Percentiles rank a stretch among this genome's conserved stretches.
phyloP scores from a whole-genome alignment of 495 filamentous ascomycete species.

The Trichoderma virens region DNA sequence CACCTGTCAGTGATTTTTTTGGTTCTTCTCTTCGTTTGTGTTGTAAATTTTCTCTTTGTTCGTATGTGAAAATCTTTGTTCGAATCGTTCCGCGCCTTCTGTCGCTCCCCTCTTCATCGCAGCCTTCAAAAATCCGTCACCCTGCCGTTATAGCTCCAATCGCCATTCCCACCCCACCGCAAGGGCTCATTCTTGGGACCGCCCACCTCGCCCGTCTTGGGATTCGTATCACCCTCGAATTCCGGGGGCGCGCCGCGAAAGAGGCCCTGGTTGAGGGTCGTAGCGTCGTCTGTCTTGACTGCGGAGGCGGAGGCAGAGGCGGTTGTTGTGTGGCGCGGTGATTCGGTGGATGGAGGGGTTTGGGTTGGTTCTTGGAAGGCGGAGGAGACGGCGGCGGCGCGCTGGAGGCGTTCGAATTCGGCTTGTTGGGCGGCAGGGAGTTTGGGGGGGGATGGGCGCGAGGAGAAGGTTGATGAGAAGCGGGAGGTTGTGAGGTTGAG shows the following conservation, averaged over 20 bases:
- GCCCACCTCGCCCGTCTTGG: constrained; percentile 91
- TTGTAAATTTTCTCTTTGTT: no score
- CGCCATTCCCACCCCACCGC: constrained; percentile 70
- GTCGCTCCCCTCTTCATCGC: background rate
- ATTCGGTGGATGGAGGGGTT: constrained; percentile 20
- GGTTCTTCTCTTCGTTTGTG: background rate
- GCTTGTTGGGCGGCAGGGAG: constrained; percentile 85
- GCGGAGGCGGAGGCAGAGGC: background rate
- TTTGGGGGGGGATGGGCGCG: constrained; percentile 65
- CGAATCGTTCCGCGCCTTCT: no score
- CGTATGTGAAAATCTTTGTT: no score
- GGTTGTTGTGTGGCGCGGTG: constrained; percentile 8
- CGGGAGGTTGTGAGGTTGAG: background rate
- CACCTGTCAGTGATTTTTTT: background rate
- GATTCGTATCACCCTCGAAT: constrained; percentile 89
- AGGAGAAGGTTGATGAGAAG: constrained; percentile 27
- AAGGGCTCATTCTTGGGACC: constrained; percentile 97
- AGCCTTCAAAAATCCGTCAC: constrained; percentile 80
- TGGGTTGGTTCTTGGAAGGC: constrained; percentile 11
- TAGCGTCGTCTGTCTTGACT: background rate
- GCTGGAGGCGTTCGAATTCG: constrained; percentile 83
- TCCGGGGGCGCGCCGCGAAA: constrained; percentile 68
- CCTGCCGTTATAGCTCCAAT: constrained; percentile 94
- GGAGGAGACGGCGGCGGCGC: constrained; percentile 32
- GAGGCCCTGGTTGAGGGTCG: constrained; percentile 24